Base-by-base conservation (phyloP, 2,329 filamentous ascomycete genomes). In the Ceratocystis papillata region DNA sequence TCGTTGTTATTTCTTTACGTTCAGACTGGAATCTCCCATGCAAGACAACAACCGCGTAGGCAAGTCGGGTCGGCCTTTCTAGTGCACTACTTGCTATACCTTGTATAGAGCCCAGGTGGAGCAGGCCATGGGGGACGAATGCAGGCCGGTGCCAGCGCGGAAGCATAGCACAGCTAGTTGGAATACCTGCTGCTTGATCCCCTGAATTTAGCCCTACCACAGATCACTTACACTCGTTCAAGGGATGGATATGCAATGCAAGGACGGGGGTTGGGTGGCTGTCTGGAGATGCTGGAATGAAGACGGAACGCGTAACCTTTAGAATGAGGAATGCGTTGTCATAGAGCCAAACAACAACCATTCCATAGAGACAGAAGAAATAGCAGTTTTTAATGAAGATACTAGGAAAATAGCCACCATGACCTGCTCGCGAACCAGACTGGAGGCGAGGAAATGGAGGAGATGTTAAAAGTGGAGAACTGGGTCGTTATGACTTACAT, bases 11-110 rank as follows among this genome's bases (percentile, higher is more conserved):
- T 37, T 17, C 33, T 3, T 37, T 17, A 8, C 28, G 2, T 41
- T 41, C 15, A n/a, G 17, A 63, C 59, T 66, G 60, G 60, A 63
- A 66, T 66, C 48, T 22, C 59, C 20, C 22, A 41, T 66, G 41
- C 64, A 50, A 66, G 60, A 66, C 60, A 63, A 30, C 37, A 41
- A 41, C 37, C 37, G 37, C 10, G 22, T n/a, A 30, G n/a, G 22
- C 65, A 48, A 66, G 50, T 48, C 61, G 61, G 33, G 50, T 48
- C 61, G 61, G 33, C 37, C 10, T 41, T 5, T 12, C 37, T 41
- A 41, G 37, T 41, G 37, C 37, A 41, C 37, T 4, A 5, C 37
- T 41, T 41, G 37, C 5, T 7, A 15, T 15, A n/a, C 41, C 15
- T 20, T 22, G 30, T 8, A 60, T 30, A 15, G 33, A 33, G 8